Base-by-base conservation (phyloP, 768 basidiomycete species). In the Lentinula boryana region DNA sequence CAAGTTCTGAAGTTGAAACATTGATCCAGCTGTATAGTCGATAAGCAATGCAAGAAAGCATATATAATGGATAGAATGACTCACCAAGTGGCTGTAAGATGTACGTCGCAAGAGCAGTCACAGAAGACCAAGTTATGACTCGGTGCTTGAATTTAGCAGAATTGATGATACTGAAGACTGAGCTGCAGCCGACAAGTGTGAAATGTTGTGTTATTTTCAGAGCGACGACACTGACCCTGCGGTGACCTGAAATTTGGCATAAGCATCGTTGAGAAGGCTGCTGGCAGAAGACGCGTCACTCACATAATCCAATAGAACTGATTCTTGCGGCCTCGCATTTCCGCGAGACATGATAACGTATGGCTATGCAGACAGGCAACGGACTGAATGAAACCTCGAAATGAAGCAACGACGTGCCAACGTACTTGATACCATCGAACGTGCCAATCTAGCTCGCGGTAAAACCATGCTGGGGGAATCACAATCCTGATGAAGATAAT, bases 231-330 rank as follows among this genome's bases (percentile, higher is more conserved):
- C 60, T 32, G 68, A 84, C 81, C 78, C 81, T 31, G 79, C 67
- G 38, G 69, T 71, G 56, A 80, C 70, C 84, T 83, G 62, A 54
- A 55, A 33, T 16, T 23, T 36, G 33, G n/a, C 7, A 54, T 31
- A 49, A 50, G 8, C 52, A 27, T n/a, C 66, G 46, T 21, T 32
- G 18, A 43, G 36, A 35, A 10, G 21, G 23, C 13, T 36, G 36
- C 48, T 27, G 13, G 44, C 61, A 56, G 21, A 62, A 41, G 56
- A 56, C 6, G 8, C 16, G 40, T 31, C 53, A 63, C 83, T 53
- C 64, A 87, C 85, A 69, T 89, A 89, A 68, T 89, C 83, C 27
- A 87, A 67, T 16, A 90, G 72, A n/a, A 90, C 68, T 56, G 83
- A 83, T 63, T 84, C 81, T 59, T 84, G 76, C 1, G 87, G 85